Conservation (phyloP, 2,329 filamentous ascomycete genomes). For the Xylariaceae sp. region DNA sequence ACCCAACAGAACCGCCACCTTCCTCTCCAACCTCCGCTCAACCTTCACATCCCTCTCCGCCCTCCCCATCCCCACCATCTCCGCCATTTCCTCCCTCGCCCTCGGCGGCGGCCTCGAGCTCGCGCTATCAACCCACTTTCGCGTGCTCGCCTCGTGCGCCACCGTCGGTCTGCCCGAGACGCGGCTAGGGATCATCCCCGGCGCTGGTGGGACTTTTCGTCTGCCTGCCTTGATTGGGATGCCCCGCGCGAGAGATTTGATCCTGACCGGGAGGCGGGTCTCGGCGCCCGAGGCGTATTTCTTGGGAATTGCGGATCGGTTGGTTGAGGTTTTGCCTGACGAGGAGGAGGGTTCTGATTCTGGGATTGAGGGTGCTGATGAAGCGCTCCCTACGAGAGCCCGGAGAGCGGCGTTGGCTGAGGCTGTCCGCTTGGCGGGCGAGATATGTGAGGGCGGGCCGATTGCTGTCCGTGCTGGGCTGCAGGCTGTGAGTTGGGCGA, state of each 20-base stretch:
- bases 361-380: conserved; percentile 32
- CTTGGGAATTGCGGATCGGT: conserved; percentile 81
- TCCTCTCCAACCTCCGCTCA: conserved; percentile 70
- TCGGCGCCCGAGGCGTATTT: conserved; percentile 84
- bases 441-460: conserved; percentile 88
- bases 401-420: conserved; percentile 67
- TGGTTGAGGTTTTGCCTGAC: conserved; percentile 72
- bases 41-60: conserved; percentile 70
- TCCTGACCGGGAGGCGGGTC: conserved; percentile 86
- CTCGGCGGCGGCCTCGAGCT: conserved; percentile 93
- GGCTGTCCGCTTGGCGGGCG: conserved; percentile 71
- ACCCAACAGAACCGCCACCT: conserved; percentile 64
- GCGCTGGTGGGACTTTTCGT: conserved; percentile 87
- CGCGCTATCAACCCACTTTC: conserved; percentile 82
- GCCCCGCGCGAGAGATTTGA: conserved; percentile 78
- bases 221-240: conserved; percentile 78
- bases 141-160: conserved; percentile 77
- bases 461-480: conserved; percentile 77
- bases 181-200: conserved; percentile 87
- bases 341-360: conserved; percentile 43
- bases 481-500: conserved; percentile 68
- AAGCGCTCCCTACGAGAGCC: conserved; percentile 51
- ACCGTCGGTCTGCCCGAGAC: conserved; percentile 81
- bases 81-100: conserved; percentile 78
- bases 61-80: conserved; percentile 85